Conservation (phyloP, 768 basidiomycete genomes). For the Boletus sp. region DNA sequence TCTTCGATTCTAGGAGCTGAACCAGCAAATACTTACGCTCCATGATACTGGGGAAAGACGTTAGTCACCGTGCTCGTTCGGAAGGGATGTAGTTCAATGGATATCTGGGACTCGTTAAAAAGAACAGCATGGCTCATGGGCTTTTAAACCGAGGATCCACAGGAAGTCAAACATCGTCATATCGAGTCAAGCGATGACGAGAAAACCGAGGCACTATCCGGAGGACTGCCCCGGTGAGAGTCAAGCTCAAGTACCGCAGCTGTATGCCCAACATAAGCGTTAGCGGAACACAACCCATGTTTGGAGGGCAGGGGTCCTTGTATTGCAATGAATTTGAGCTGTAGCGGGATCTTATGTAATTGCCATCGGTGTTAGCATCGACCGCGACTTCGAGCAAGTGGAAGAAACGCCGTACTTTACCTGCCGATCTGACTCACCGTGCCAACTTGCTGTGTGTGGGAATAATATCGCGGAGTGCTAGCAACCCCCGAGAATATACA, state of each 20-base stretch:
- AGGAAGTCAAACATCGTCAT: slow-evolving; percentile 25
- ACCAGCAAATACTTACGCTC: slow-evolving; percentile 12
- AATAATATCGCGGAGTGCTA: slow-evolving; percentile 11
- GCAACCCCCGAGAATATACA: slow-evolving; percentile 9
- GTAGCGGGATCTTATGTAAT: slow-evolving; percentile 15
- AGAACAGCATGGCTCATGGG: background rate
- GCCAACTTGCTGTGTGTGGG: slow-evolving; percentile 32
- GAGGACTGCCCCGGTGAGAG: slow-evolving; percentile 5
- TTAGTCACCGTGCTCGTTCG: background rate
- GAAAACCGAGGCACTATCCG: slow-evolving; percentile 6
- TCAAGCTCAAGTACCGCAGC: slow-evolving; percentile 17
- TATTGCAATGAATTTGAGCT: slow-evolving; percentile 12
- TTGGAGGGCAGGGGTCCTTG: slow-evolving; percentile 12
- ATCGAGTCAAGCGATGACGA: slow-evolving; percentile 26
- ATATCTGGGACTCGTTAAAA: slow-evolving; percentile 10
- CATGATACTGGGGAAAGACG: slow-evolving; percentile 10
- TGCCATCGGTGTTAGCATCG: slow-evolving; percentile 19
- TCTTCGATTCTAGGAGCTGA: background rate
- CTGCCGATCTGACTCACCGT: slow-evolving; percentile 28
- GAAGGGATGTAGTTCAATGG: background rate
- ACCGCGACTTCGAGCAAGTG: slow-evolving; percentile 17
- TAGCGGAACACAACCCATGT: slow-evolving; percentile 16
- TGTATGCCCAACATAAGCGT: slow-evolving; percentile 9
- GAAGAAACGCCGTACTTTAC: slow-evolving; percentile 27
- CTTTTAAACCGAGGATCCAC: slow-evolving; percentile 27